phyloP scores from a whole-genome alignment of 306 rosid genomes.

The Arachis stenosperma region DNA sequence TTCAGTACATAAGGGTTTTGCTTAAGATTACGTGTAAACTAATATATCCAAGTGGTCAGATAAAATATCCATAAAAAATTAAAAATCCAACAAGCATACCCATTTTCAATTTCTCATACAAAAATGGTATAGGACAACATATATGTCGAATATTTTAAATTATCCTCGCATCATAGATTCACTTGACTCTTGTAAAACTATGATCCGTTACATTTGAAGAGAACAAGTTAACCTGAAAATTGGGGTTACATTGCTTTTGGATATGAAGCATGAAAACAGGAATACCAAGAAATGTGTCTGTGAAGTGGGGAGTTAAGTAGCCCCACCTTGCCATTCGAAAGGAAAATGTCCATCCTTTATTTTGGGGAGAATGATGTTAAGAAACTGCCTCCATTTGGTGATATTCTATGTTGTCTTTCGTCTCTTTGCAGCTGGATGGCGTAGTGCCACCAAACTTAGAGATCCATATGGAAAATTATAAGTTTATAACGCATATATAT shows the following conservation, averaged over 20 bases:
- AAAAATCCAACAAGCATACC: no score
- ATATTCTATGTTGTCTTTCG: slow-evolving; percentile 41
- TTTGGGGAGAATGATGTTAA: slow-evolving; percentile 52
- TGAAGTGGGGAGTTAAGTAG: slow-evolving; percentile 41
- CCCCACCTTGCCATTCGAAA: slow-evolving; percentile 42
- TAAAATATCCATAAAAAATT: no score
- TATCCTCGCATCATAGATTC: no score
- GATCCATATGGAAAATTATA: no score
- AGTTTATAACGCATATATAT: no score
- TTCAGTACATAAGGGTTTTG: no score
- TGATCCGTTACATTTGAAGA: background rate
- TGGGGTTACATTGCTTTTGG: slow-evolving; percentile 13
- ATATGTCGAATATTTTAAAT: no score
- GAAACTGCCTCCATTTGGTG: slow-evolving; percentile 53
- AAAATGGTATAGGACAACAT: no score
- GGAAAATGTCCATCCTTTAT: slow-evolving; percentile 50
- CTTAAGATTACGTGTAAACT: no score
- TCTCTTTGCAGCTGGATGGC: slow-evolving; percentile 36
- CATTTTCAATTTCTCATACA: no score
- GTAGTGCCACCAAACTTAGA: slow-evolving; percentile 43
- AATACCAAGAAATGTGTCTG: slow-evolving; percentile 46
- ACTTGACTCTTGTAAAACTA: no score
- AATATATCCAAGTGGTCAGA: no score
- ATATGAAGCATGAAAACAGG: slow-evolving; percentile 46
- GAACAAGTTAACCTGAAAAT: slow-evolving; percentile 32